phyloP scores from a whole-genome alignment of 805 yeast genomes.

The Millerozyma miso region DNA sequence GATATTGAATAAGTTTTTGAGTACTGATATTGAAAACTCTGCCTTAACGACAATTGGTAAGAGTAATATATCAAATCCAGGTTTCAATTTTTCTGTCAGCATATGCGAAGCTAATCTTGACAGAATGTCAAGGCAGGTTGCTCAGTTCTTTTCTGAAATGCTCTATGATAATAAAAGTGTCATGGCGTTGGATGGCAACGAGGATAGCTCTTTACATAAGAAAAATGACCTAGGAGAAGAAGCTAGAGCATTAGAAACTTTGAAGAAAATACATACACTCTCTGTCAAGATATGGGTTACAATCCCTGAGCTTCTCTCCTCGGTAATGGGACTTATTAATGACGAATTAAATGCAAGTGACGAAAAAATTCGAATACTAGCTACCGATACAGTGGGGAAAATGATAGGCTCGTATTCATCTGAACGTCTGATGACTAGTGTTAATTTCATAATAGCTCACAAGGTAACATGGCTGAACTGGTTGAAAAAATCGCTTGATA shows the following conservation, averaged over 20 bases:
- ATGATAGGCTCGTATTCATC: constrained; percentile 40
- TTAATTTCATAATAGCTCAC: constrained; percentile 57
- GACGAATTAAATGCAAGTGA: constrained; percentile 76
- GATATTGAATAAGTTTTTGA: constrained; percentile 60
- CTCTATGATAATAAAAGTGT: constrained; percentile 46
- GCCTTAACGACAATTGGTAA: constrained; percentile 18
- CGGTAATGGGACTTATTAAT: constrained; percentile 74
- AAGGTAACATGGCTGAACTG: constrained; percentile 62
- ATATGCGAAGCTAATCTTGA: constrained; percentile 70
- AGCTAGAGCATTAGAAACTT: constrained; percentile 32
- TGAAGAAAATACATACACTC: constrained; percentile 60
- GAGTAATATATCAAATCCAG: constrained; percentile 45
- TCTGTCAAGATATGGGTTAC: constrained; percentile 69
- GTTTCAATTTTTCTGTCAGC: constrained; percentile 59
- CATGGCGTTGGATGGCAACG: constrained; percentile 17
- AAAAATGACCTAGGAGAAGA: constrained; percentile 11
- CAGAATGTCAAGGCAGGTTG: constrained; percentile 67
- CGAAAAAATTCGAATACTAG: constrained; percentile 55
- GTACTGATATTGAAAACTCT: constrained; percentile 10
- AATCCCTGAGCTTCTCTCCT: constrained; percentile 67
- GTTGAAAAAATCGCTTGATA: constrained; percentile 72
- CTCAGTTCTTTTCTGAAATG: constrained; percentile 76
- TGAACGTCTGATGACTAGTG: constrained; percentile 37
- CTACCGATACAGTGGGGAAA: constrained; percentile 70
- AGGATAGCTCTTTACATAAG: constrained; percentile 7